Conservation (phyloP, 2,329 filamentous ascomycete genomes). For the Penicillium sp. region DNA sequence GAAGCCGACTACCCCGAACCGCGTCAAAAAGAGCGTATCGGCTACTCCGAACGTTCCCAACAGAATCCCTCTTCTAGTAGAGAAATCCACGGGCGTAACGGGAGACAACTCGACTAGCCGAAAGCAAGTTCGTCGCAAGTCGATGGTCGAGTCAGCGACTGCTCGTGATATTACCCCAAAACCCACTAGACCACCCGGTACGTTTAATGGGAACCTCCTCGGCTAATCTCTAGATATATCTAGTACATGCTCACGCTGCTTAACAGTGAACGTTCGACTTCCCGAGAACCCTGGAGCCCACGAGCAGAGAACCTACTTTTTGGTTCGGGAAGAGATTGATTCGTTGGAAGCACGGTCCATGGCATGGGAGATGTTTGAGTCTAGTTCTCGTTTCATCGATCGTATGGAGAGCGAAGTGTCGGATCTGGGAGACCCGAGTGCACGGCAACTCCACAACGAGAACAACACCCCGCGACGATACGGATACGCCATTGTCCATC, state of each 20-base stretch:
- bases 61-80: not conserved
- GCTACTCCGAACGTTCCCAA: not conserved
- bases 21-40: not conserved
- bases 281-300: not conserved
- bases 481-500: conserved; percentile 5
- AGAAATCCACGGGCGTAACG: no score
- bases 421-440: not conserved
- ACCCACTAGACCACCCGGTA: not conserved
- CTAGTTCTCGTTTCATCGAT: conserved; percentile 11
- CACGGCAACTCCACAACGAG: conserved; percentile 4
- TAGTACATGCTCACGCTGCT: not conserved
- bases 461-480: not conserved
- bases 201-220: not conserved
- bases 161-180: not conserved
- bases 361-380: conserved; percentile 6
- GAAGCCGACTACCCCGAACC: not conserved
- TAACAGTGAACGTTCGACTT: not conserved
- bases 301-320: conserved; percentile 11
- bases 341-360: conserved; percentile 6
- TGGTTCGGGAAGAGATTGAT: conserved; percentile 4
- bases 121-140: not conserved
- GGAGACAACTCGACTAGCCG: not conserved
- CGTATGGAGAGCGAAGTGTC: conserved; percentile 6
- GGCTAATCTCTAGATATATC: not conserved
- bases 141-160: not conserved